Evolutionary conservation across 805 yeast species (phyloP), one percentile per base, ranked within the genome.

Genomic region (Candida silvicultrix): DNA sequence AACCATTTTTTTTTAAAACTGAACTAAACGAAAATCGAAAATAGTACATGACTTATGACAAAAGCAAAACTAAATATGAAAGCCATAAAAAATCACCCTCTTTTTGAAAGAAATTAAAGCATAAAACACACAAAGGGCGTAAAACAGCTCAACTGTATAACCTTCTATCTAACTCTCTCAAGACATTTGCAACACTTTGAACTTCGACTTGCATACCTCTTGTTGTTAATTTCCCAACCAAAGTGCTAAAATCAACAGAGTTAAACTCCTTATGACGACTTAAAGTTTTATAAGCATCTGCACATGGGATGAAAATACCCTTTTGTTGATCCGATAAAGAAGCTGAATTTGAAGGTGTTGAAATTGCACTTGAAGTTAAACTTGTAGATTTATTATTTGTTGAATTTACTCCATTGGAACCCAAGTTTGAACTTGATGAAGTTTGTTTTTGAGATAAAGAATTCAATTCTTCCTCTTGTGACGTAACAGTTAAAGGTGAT

Each of bases 191-290:
- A 31, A 89, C 94, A 54, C 89, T 80, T 57, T 84, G 88, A n/a
- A 86, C 95, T 58, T 89, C 97, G 41, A 89, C 95, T 57, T 84
- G 88, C 84, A 86, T 85, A 3, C 95, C 96, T 51, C 85, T 71
- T 1, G 95, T 85, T 28, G 84, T 80, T 53, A 89, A 72, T 55
- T 83, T 79, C 14, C 85, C 85, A 5, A 88, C 89, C 50, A 88
- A 69, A 2, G 81, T 77, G 45, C 85, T 78, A 58, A 88, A 80
- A 51, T 87, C 94, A 18, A 83, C 87, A 8, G 78, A 70, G 47
- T 78, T 75, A 66, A 88, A 88, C 54, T 81, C 79, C 57, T 84
- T 83, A 63, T 89, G 96, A 47, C 95, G 71, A 29, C 90, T 81
- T 43, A 90, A 73, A 2, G 96, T 87, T 64, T 83, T 85, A 66